Base-by-base conservation (phyloP, 176 grass and related monocot genomes). In the Bonia amplexicaulis region DNA sequence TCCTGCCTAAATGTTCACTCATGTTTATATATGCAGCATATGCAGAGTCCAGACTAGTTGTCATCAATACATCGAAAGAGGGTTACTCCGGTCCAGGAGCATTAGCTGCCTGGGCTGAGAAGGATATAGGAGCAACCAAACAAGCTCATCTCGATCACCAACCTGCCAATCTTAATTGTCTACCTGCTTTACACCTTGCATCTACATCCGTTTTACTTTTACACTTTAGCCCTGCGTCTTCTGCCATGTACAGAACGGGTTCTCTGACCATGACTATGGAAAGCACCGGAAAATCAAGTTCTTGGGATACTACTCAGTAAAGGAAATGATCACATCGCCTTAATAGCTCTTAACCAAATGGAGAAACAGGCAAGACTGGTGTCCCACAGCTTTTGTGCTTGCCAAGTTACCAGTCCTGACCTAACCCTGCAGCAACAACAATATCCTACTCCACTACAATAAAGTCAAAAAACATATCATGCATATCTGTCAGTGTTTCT, bases 401-500 rank as follows among this genome's bases (percentile, higher is more conserved):
- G 73, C 84, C 12, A 82, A 76, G 77, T 61, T 81, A 77, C 47
- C 78, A 72, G 66, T 46, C 67, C 74, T 79, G 66, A 67, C 74
- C 67, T 40, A 87, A 79, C 42, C 54, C 64, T 85, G 20, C 48
- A 74, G 12, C 67, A 65, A 31, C 74, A 76, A 37, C 54, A 53
- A 37, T 70, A 79, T 71, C 76, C 52, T 75, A 52, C 75, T 45
- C 48, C 73, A 79, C 73, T 46, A 17, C 2, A 27, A 84, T 39
- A 29, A 61, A 68, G 59, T 53, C 37, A 26, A 64, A 27, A 73
- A 73, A 47, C 26, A 10, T 11, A 82, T 25, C 57, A 83, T 54
- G 68, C 51, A 69, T 7, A 40, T 0, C 19, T 77, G 53, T 81
- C 55, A 59, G 65, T 82, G 25, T 44, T 25, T 17, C 45, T 61